Percentiles rank a stretch among this genome's conserved stretches.
Conservation (phyloP, 305 asterid genomes). For the Rubia peregrina region DNA sequence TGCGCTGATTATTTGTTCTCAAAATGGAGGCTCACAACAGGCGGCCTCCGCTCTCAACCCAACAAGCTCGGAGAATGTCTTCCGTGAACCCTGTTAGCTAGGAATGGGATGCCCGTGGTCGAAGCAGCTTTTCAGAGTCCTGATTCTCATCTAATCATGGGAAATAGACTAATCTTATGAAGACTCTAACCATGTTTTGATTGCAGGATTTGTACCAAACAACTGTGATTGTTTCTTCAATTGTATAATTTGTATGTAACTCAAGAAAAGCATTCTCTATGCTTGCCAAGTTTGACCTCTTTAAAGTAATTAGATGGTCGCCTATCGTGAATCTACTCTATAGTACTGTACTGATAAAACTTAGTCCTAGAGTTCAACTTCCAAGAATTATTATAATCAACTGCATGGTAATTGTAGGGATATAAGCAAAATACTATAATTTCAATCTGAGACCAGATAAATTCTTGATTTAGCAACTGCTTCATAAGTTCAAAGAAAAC, state of each 20-base stretch:
- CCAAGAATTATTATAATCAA: not conserved
- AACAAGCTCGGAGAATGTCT: constrained; percentile 50
- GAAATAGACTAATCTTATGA: not conserved
- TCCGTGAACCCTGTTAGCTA: constrained; percentile 39
- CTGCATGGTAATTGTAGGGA: not conserved
- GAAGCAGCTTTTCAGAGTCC: not conserved
- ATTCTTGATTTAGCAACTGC: not conserved
- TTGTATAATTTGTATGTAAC: not conserved
- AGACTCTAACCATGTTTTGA: not conserved
- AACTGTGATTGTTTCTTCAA: not conserved
- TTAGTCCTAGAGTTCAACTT: not conserved
- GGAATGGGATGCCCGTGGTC: constrained; percentile 8
- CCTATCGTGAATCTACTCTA: not conserved
- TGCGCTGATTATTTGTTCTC: constrained; percentile 3
- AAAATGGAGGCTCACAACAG: constrained; percentile 58
- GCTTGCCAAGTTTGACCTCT: not conserved
- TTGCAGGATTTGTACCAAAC: not conserved
- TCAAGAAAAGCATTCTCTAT: not conserved
- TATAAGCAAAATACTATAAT: not conserved
- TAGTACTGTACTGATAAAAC: not conserved
- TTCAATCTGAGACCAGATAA: not conserved
- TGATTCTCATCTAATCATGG: not conserved
- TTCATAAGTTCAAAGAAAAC: not conserved
- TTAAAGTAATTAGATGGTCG: not conserved
- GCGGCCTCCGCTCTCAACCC: constrained; percentile 71